These are phyloP conservation scores for Coemansia pectinata DNA, from an alignment of 192 early-diverging fungal species.

Conservation along the genomic window DNA sequence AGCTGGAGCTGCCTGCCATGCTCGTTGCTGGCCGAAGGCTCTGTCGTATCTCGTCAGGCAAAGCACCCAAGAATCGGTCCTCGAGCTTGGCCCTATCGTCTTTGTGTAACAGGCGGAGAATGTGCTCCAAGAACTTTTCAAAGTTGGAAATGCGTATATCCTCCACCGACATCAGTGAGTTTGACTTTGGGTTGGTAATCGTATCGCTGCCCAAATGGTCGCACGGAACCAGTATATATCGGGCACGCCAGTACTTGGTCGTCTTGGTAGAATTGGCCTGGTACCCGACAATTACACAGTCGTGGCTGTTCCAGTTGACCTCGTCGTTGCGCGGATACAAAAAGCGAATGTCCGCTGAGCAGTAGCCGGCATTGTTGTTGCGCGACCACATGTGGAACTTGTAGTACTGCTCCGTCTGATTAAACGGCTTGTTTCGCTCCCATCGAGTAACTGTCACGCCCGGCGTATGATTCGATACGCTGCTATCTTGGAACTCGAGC, in stretches of 20 bases:
- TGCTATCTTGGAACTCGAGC: constrained; percentile 68
- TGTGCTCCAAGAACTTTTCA: constrained; percentile 77
- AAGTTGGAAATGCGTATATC: constrained; percentile 86
- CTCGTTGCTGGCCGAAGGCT: background rate
- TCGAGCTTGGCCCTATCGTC: constrained; percentile 32
- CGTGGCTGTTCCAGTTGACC: constrained; percentile 95
- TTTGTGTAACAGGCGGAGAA: constrained; percentile 34
- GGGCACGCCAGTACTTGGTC: constrained; percentile 79
- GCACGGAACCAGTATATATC: constrained; percentile 87
- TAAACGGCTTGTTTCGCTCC: constrained; percentile 66
- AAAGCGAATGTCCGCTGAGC: constrained; percentile 62
- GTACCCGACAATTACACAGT: constrained; percentile 87
- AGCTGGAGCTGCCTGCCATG: background rate
- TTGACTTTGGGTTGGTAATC: constrained; percentile 56
- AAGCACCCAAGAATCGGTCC: constrained; percentile 26
- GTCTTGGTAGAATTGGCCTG: constrained; percentile 79
- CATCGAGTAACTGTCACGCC: constrained; percentile 82
- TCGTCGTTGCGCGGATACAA: constrained; percentile 70
- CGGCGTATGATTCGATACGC: constrained; percentile 62
- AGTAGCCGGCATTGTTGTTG: constrained; percentile 66
- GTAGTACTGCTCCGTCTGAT: constrained; percentile 64
- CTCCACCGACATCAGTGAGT: constrained; percentile 78
- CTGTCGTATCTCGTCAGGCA: constrained; percentile 32
- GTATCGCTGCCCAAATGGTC: constrained; percentile 62
- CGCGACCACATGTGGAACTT: constrained; percentile 81